Percentiles rank a stretch among this genome's conserved stretches.
Evolutionary conservation across 371 early-diverging fungal species (phyloP).

Genomic region (Zopfochytrium polystomum): DNA sequence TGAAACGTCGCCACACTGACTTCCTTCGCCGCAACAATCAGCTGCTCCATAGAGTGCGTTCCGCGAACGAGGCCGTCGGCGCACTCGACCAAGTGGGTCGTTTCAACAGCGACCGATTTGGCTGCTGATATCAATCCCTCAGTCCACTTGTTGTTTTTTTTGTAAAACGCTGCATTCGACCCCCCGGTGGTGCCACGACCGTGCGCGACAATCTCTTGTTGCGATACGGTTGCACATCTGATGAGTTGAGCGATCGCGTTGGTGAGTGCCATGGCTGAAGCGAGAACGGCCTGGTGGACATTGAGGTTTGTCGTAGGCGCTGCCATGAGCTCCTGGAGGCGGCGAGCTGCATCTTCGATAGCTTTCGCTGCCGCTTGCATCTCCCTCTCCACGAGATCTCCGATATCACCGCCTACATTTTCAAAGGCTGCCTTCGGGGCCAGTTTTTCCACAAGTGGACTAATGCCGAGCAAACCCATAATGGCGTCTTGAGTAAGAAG

Average conservation of each 20-base stretch:
- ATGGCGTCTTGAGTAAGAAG: conserved; percentile 67
- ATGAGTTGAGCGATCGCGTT: conserved; percentile 93
- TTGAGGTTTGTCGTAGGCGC: conserved; percentile 79
- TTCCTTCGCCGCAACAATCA: conserved; percentile 94
- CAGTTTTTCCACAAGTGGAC: conserved; percentile 61
- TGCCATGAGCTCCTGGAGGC: conserved; percentile 74
- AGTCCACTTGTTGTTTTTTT: conserved; percentile 98
- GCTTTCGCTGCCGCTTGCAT: conserved; percentile 89
- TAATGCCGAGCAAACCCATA: conserved; percentile 66
- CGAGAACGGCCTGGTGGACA: conserved; percentile 87
- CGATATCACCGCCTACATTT: conserved; percentile 74
- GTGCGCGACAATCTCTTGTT: conserved; percentile 95
- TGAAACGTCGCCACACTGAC: conserved; percentile 94
- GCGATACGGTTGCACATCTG: conserved; percentile 87
- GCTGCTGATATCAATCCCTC: conserved; percentile 97
- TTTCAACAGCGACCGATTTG: conserved; percentile 89
- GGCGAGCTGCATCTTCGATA: conserved; percentile 86
- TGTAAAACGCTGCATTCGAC: conserved; percentile 80
- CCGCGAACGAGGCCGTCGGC: conserved; percentile 94
- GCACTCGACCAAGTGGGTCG: conserved; percentile 85
- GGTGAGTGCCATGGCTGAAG: conserved; percentile 87
- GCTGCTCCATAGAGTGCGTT: conserved; percentile 84
- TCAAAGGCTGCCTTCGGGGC: conserved; percentile 28
- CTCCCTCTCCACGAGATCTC: conserved; percentile 87
- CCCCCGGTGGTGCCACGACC: conserved; percentile 73